phyloP scores from a whole-genome alignment of 1,284 basidiomycete genomes.

The Papiliotrema laurentii region DNA sequence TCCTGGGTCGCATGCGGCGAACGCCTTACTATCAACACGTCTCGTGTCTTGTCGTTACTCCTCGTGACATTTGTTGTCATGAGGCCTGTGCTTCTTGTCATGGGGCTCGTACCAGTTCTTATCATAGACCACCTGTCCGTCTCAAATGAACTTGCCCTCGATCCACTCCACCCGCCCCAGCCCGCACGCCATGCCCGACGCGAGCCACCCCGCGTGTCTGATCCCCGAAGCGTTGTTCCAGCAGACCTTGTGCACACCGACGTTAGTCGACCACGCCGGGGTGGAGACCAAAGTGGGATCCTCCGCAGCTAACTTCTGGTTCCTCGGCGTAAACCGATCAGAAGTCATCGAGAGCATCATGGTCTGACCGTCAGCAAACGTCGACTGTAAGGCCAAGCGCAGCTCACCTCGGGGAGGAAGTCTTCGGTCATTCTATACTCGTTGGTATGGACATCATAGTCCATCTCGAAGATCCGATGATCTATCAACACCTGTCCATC shows the following conservation, averaged over 20 bases:
- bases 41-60: no score
- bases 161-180: constrained; percentile 76
- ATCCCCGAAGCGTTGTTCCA: constrained; percentile 77
- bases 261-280: constrained; percentile 69
- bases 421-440: constrained; percentile 79
- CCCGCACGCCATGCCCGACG: constrained; percentile 73
- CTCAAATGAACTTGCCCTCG: constrained; percentile 57
- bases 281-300: constrained; percentile 24
- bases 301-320: constrained; percentile 3
- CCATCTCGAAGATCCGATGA: constrained; percentile 77
- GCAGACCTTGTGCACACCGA: constrained; percentile 65
- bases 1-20: no score
- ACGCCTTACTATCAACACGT: no score
- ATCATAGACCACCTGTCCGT: no score
- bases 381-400: not conserved
- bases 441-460: constrained; percentile 67
- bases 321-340: constrained; percentile 6
- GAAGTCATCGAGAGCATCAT: not conserved
- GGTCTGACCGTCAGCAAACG: not conserved
- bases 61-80: no score
- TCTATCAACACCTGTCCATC: constrained; percentile 64
- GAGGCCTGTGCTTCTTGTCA: no score
- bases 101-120: no score
- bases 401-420: constrained; percentile 64
- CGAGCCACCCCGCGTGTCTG: constrained; percentile 62